Evolutionary conservation across 2,329 filamentous ascomycete genomes (phyloP).

Genomic region (Aspergillus sp.): DNA sequence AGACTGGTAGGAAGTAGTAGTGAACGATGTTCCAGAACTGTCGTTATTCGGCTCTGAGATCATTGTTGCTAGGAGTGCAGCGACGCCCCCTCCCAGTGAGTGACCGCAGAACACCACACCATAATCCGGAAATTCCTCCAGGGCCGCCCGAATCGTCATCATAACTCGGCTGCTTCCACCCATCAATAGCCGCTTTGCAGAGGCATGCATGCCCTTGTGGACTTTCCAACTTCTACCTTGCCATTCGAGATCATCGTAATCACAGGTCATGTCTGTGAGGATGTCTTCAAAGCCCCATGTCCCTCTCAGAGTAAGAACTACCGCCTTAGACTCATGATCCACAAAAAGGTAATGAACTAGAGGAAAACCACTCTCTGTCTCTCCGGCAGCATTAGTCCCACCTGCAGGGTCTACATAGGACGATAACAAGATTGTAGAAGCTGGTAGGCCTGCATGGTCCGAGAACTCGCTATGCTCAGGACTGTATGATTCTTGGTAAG

Average conservation of each 20-base stretch:
- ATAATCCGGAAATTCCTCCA: constrained; percentile 69
- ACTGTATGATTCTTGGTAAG: constrained; percentile 35
- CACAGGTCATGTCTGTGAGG: constrained; percentile 72
- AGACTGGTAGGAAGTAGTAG: constrained; percentile 55
- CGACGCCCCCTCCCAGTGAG: constrained; percentile 69
- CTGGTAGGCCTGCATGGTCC: constrained; percentile 46
- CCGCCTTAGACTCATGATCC: constrained; percentile 70
- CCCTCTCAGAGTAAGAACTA: constrained; percentile 71
- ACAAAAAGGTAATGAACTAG: constrained; percentile 73
- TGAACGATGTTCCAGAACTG: constrained; percentile 58
- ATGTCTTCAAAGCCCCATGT: constrained; percentile 74
- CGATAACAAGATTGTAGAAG: constrained; percentile 59
- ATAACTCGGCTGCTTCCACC: constrained; percentile 68
- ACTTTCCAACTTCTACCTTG: constrained; percentile 67
- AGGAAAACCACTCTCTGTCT: constrained; percentile 66
- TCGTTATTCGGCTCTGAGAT: constrained; percentile 62
- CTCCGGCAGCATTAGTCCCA: constrained; percentile 64
- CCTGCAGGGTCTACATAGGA: constrained; percentile 71
- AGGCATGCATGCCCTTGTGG: constrained; percentile 74
- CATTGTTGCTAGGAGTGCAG: constrained; percentile 69
- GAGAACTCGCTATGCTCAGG: constrained; percentile 51
- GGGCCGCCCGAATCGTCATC: constrained; percentile 64
- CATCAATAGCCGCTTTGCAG: constrained; percentile 66
- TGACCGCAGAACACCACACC: constrained; percentile 70
- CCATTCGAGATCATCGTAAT: constrained; percentile 64